Conservation (phyloP, 352 stramenopile genomes). For the Pythium insidiosum region DNA sequence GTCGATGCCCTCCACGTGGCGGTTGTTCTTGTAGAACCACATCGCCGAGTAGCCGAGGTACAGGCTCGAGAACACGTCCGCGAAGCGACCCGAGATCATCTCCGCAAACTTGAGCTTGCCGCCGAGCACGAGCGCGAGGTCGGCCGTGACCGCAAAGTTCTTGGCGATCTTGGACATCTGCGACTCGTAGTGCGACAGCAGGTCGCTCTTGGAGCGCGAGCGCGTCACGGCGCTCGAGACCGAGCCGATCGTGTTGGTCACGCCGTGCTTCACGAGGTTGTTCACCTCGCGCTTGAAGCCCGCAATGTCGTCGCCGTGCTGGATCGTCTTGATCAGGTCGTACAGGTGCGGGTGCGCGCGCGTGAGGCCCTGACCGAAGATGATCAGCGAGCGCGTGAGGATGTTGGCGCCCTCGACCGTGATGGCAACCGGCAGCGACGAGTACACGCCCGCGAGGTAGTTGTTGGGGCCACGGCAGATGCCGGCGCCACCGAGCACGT, state of each 20-base stretch:
- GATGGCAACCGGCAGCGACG: constrained; percentile 95
- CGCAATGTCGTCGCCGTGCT: constrained; percentile 90
- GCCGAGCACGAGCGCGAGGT: constrained; percentile 95
- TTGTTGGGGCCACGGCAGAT: constrained; percentile 98
- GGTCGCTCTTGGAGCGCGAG: constrained; percentile 89
- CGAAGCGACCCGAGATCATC: constrained; percentile 95
- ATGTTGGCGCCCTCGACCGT: constrained; percentile 98
- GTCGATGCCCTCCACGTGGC: constrained; percentile 92
- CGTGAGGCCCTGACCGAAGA: constrained; percentile 97
- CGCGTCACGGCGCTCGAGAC: constrained; percentile 86
- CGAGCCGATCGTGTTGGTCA: constrained; percentile 89
- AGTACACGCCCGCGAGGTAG: constrained; percentile 94
- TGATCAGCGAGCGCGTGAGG: constrained; percentile 95
- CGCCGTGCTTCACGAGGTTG: constrained; percentile 92
- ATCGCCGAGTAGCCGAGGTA: constrained; percentile 97
- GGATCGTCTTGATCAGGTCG: constrained; percentile 95
- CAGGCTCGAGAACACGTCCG: constrained; percentile 95
- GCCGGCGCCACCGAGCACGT: no score
- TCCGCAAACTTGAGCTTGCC: constrained; percentile 98
- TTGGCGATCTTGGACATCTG: constrained; percentile 94
- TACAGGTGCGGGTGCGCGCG: constrained; percentile 96
- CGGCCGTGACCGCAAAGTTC: constrained; percentile 96
- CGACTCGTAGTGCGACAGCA: constrained; percentile 94
- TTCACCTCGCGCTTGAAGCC: constrained; percentile 92
- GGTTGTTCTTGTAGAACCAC: constrained; percentile 95